A percentile compares a stretch with the other conserved stretches of the same genome.
Conservation (phyloP, 306 rosid genomes). For the Abrus pulchellus region DNA sequence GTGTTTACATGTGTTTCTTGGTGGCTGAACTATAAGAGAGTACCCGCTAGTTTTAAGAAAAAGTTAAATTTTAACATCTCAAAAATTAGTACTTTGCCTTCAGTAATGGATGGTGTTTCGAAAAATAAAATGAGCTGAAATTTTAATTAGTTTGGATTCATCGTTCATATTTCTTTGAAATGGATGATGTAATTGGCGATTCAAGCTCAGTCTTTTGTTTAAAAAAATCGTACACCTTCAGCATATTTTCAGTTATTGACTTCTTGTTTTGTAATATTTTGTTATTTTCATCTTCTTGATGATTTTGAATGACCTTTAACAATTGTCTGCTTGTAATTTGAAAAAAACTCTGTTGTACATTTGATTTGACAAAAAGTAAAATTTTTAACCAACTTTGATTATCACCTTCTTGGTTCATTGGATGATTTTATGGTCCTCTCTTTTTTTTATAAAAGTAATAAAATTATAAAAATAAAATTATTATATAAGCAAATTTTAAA, state of each 20-base stretch:
- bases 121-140: neutral
- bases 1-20: neutral
- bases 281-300: neutral
- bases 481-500: no score
- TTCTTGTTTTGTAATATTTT: neutral
- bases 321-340: no score
- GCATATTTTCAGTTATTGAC: neutral
- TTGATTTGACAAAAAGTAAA: no score
- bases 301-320: neutral
- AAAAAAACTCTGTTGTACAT: no score
- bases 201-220: neutral
- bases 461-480: no score
- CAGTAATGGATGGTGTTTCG: neutral
- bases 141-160: neutral
- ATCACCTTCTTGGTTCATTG: no score
- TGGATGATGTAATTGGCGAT: neutral
- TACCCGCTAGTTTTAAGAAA: neutral
- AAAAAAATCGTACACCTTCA: neutral
- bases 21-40: no score
- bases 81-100: neutral
- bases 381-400: no score
- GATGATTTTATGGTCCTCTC: no score
- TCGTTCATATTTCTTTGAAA: neutral
- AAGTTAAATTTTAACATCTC: neutral
- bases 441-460: no score